A percentile compares a stretch with the other conserved stretches of the same genome.
phyloP scores from a whole-genome alignment of 306 rosid genomes.

The Arachis hypogaea region DNA sequence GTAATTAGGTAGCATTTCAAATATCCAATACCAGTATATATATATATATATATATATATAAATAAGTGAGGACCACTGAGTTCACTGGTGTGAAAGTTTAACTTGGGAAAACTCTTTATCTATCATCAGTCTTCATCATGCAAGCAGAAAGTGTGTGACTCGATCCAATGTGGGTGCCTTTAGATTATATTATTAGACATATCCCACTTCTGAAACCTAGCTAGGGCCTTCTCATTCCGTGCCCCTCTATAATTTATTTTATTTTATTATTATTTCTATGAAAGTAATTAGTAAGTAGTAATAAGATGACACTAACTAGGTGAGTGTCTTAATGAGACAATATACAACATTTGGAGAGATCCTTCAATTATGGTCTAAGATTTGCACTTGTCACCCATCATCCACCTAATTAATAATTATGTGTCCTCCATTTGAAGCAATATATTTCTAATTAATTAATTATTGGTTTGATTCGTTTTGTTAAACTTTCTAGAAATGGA shows the following conservation, averaged over 20 bases:
- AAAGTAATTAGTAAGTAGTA: too few species aligned
- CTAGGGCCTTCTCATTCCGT: slow-evolving; percentile 37
- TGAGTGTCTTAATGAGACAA: slow-evolving; percentile 3
- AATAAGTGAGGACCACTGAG: slow-evolving; percentile 35
- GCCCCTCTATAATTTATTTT: not conserved
- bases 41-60: too few species aligned
- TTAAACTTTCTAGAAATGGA: not conserved
- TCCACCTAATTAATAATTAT: not conserved
- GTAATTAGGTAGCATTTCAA: too few species aligned
- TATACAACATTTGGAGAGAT: not conserved
- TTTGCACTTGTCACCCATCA: slow-evolving; percentile 11
- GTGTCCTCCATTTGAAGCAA: slow-evolving; percentile 13
- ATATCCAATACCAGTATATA: too few species aligned
- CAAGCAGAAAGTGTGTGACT: slow-evolving; percentile 35
- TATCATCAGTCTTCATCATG: slow-evolving; percentile 43
- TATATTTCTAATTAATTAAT: not conserved
- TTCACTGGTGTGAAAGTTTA: slow-evolving; percentile 11
- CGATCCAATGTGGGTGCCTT: slow-evolving; percentile 38
- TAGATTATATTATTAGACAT: slow-evolving; percentile 29
- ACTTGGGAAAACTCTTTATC: slow-evolving; percentile 40
- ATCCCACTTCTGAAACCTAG: slow-evolving; percentile 38
- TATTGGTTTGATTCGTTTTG: slow-evolving; percentile 3
- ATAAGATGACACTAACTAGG: not conserved
- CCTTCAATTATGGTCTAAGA: not conserved
- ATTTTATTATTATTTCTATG: too few species aligned